A percentile compares a stretch with the other conserved stretches of the same genome.
Evolutionary conservation across 2,329 filamentous ascomycete species (phyloP).

Genomic region (Fusarium devonianum): DNA sequence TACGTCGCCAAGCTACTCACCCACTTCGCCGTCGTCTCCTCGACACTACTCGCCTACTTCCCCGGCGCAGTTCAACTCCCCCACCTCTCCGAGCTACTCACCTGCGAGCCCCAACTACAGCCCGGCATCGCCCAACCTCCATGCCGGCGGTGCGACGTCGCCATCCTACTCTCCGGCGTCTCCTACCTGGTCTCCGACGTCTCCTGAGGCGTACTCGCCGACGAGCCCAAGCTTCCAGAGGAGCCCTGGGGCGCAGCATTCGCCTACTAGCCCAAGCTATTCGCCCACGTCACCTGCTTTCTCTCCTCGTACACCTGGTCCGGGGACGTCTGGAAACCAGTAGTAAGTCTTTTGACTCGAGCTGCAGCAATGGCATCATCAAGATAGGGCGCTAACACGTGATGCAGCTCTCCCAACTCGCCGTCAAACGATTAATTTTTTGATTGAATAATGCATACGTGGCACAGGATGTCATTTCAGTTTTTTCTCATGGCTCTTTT

Average conservation of each 20-base stretch:
- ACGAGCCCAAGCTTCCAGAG: constrained; percentile 68
- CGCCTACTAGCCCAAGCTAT: constrained; percentile 74
- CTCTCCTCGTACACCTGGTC: constrained; percentile 56
- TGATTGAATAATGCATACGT: constrained; percentile 46
- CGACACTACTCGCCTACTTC: constrained; percentile 73
- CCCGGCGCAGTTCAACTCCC: constrained; percentile 75
- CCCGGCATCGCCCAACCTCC: constrained; percentile 68
- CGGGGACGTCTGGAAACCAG: constrained; percentile 53
- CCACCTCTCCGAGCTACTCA: constrained; percentile 76
- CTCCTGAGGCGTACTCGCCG: constrained; percentile 68
- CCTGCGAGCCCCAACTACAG: constrained; percentile 76
- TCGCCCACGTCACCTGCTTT: constrained; percentile 67
- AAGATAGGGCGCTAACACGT: constrained; percentile 38
- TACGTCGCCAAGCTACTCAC: constrained; percentile 70
- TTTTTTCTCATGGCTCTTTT: constrained; percentile 38
- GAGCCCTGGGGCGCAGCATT: constrained; percentile 61
- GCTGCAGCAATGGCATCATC: too few species aligned
- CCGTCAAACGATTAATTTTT: constrained; percentile 51
- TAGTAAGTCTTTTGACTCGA: too few species aligned
- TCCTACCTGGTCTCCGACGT: constrained; percentile 81
- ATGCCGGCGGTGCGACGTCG: constrained; percentile 55
- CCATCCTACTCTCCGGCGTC: constrained; percentile 74
- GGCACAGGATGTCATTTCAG: constrained; percentile 44
- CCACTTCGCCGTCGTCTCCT: constrained; percentile 64
- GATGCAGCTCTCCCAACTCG: constrained; percentile 53